Evolutionary conservation across 2,329 filamentous ascomycete species (phyloP).

Genomic region (Claviceps monticola): DNA sequence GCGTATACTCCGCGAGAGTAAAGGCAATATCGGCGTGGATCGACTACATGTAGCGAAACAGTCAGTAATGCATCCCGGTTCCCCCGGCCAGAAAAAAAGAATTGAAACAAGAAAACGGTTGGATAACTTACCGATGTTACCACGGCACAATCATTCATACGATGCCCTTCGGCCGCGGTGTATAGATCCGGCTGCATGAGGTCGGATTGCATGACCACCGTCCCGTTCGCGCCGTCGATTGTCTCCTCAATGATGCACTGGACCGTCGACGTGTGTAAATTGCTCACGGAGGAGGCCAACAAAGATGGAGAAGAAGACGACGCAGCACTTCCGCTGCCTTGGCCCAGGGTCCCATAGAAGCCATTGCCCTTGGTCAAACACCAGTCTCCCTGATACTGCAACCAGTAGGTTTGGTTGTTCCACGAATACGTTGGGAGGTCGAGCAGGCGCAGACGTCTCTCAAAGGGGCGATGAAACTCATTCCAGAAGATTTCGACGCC

Average conservation of each 20-base stretch:
- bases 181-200: constrained; percentile 24
- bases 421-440: constrained; percentile 57
- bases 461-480: constrained; percentile 47
- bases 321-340: not conserved
- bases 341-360: constrained; percentile 30
- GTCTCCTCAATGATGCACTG: constrained; percentile 24
- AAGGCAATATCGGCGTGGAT: constrained; percentile 47
- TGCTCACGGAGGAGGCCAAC: not conserved
- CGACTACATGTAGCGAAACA: constrained; percentile 2
- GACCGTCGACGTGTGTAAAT: constrained; percentile 17
- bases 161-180: constrained; percentile 26
- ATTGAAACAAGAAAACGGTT: no score
- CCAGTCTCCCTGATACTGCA: constrained; percentile 55
- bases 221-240: constrained; percentile 12
- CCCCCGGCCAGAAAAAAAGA: no score
- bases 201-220: constrained; percentile 23
- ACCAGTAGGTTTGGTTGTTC: constrained; percentile 60
- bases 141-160: constrained; percentile 27
- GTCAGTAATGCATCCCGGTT: no score
- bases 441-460: constrained; percentile 31
- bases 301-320: not conserved
- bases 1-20: constrained; percentile 48
- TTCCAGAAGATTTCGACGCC: constrained; percentile 37
- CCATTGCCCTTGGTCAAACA: constrained; percentile 49
- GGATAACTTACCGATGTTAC: constrained; percentile 27